A percentile compares a stretch with the other conserved stretches of the same genome.
phyloP scores from a whole-genome alignment of 495 filamentous ascomycete genomes.

The Friedmanniomyces endolithicus region DNA sequence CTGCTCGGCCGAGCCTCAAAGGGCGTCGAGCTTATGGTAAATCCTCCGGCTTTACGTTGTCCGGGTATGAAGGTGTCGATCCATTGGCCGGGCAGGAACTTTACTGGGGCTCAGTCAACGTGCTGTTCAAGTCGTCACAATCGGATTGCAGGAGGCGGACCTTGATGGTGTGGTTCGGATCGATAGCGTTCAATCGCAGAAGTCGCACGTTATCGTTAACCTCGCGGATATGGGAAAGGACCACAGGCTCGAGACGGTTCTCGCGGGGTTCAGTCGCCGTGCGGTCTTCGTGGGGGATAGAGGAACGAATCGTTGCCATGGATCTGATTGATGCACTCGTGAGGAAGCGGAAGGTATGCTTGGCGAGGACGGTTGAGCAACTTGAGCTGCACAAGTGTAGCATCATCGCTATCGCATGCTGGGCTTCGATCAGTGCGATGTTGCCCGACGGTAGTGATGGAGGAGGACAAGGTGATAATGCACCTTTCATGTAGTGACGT shows the following conservation, averaged over 20 bases:
- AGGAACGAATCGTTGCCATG: constrained; percentile 20
- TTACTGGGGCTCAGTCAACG: constrained; percentile 50
- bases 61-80: constrained; percentile 66
- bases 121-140: neutral
- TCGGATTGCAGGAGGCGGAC: constrained; percentile 3
- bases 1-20: constrained; percentile 19
- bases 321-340: neutral
- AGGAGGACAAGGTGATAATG: neutral
- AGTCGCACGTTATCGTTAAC: constrained; percentile 19
- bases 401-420: neutral
- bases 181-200: constrained; percentile 15
- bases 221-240: constrained; percentile 17
- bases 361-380: too few relatives aligned
- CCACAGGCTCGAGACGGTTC: constrained; percentile 18
- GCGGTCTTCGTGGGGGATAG: constrained; percentile 20
- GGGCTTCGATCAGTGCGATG: too few relatives aligned
- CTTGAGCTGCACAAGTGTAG: neutral
- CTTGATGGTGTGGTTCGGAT: constrained; percentile 16
- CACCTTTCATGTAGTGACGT: neutral
- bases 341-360: neutral
- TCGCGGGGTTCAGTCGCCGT: constrained; percentile 20
- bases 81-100: constrained; percentile 85
- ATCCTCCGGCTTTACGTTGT: constrained; percentile 60
- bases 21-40: constrained; percentile 75
- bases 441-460: neutral